Evolutionary conservation across 768 basidiomycete species (phyloP).

Genomic region (Nidularia sp.): DNA sequence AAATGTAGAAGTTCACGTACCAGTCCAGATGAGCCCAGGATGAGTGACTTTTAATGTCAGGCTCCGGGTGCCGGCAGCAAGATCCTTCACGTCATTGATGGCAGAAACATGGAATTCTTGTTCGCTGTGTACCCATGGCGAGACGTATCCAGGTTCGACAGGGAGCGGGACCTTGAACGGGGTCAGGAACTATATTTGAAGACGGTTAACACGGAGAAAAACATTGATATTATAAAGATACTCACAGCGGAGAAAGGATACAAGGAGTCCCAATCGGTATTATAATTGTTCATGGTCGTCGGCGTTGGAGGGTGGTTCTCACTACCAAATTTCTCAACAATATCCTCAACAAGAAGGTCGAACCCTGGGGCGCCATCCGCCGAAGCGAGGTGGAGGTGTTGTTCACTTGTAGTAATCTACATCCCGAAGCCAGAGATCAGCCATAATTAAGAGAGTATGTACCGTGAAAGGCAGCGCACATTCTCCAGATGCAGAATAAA

Average conservation of each 20-base stretch:
- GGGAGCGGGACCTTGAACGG: conserved; percentile 77
- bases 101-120: conserved; percentile 51
- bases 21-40: conserved; percentile 85
- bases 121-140: conserved; percentile 35
- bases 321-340: conserved; percentile 59
- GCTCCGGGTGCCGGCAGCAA: conserved; percentile 57
- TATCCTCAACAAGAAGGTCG: conserved; percentile 50
- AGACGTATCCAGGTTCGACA: conserved; percentile 41
- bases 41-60: conserved; percentile 70
- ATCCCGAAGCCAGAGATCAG: background rate
- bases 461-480: conserved; percentile 28
- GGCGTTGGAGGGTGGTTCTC: conserved; percentile 32
- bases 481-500: conserved; percentile 86
- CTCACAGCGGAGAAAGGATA: conserved; percentile 77
- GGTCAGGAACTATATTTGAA: conserved; percentile 63
- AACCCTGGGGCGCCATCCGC: conserved; percentile 84
- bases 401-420: conserved; percentile 68
- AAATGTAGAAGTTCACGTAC: conserved; percentile 26
- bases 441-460: conserved; percentile 15
- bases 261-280: conserved; percentile 84
- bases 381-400: conserved; percentile 75
- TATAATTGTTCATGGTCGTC: conserved; percentile 69
- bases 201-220: background rate
- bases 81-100: conserved; percentile 51
- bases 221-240: conserved; percentile 3